Evolutionary conservation across 257 asterid genomes (phyloP).

Genomic region (Solanum etuberosum): DNA sequence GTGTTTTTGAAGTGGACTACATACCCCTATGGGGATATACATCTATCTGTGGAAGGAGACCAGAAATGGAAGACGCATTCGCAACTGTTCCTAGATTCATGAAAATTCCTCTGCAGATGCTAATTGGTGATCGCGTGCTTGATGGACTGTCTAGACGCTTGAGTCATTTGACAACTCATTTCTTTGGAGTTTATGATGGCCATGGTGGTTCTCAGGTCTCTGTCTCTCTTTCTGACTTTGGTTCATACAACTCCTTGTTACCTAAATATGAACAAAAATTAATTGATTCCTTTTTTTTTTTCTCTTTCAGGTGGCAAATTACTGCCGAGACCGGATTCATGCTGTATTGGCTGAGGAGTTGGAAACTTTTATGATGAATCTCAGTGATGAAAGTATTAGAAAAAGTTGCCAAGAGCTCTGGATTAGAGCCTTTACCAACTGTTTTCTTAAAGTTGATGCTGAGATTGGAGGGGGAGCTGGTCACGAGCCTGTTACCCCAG

Average conservation of each 20-base stretch:
- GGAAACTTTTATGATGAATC: slow-evolving; percentile 23
- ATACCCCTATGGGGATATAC: slow-evolving; percentile 83
- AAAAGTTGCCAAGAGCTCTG: slow-evolving; percentile 48
- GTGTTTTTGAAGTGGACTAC: slow-evolving; percentile 76
- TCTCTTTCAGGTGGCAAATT: slow-evolving; percentile 67
- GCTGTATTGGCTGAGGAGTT: slow-evolving; percentile 57
- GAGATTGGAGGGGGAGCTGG: slow-evolving; percentile 54
- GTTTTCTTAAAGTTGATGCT: slow-evolving; percentile 77
- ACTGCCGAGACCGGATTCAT: slow-evolving; percentile 77
- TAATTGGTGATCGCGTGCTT: slow-evolving; percentile 37
- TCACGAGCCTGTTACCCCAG: slow-evolving; percentile 64
- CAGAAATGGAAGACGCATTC: slow-evolving; percentile 92
- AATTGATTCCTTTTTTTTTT: background rate
- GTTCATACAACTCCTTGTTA: background rate
- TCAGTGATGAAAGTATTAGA: slow-evolving; percentile 11
- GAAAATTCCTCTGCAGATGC: slow-evolving; percentile 56
- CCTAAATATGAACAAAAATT: background rate
- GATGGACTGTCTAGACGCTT: slow-evolving; percentile 39
- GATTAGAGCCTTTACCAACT: slow-evolving; percentile 53
- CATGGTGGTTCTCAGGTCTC: slow-evolving; percentile 94
- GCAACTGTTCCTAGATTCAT: slow-evolving; percentile 59
- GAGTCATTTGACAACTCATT: slow-evolving; percentile 74
- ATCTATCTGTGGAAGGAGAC: slow-evolving; percentile 82
- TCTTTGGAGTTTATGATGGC: slow-evolving; percentile 95
- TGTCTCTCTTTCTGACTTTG: background rate